A percentile compares a stretch with the other conserved stretches of the same genome.
Evolutionary conservation across 2,329 filamentous ascomycete genomes (phyloP).

Genomic region (Cercospora sp.): DNA sequence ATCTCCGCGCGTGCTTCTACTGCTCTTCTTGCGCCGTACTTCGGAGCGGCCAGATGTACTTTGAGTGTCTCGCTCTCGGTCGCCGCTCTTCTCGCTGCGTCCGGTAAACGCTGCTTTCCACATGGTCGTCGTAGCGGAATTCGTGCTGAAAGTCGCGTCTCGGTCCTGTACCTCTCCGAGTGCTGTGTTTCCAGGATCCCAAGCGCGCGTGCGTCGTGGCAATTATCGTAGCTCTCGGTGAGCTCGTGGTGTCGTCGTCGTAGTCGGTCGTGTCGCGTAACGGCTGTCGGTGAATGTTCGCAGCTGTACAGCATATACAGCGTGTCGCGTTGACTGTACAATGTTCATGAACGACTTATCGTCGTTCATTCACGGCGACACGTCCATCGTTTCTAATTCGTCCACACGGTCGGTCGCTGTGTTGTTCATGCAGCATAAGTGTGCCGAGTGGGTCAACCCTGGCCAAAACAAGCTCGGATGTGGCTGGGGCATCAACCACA

Average conservation of each 20-base stretch:
- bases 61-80: constrained; percentile 16
- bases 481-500: constrained; percentile 3
- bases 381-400: constrained; percentile 10
- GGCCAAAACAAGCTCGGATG: constrained; percentile 4
- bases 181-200: neutral
- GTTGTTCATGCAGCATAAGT: constrained; percentile 13
- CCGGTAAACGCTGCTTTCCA: constrained; percentile 41
- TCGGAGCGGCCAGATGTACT: constrained; percentile 20
- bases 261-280: constrained; percentile 3
- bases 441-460: constrained; percentile 2
- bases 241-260: neutral
- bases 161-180: neutral
- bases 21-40: constrained; percentile 32
- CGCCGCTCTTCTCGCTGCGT: constrained; percentile 35
- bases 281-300: neutral
- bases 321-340: constrained; percentile 4
- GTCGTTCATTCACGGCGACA: constrained; percentile 10
- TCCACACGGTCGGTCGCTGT: constrained; percentile 6
- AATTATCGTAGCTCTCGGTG: constrained; percentile 15
- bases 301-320: constrained; percentile 7
- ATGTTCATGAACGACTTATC: constrained; percentile 2
- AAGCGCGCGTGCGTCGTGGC: constrained; percentile 9
- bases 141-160: neutral
- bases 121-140: constrained; percentile 23
- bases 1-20: constrained; percentile 28